These are phyloP conservation scores for Trametes versicolor DNA, from an alignment of 1,284 basidiomycete species.

Conservation along the genomic window DNA sequence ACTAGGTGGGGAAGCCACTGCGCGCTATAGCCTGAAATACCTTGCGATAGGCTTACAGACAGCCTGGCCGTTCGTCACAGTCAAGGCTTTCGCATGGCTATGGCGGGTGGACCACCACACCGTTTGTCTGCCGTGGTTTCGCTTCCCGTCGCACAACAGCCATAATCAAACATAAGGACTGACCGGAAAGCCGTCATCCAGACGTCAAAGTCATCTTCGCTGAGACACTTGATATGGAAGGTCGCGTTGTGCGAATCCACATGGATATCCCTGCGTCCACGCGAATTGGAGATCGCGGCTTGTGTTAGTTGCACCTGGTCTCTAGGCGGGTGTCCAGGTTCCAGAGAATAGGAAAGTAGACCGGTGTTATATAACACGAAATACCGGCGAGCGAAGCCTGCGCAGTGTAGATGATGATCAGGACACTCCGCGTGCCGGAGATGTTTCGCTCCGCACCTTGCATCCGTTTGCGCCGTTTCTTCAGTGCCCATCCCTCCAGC, in stretches of 20 bases:
- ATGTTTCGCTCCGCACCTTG: constrained; percentile 62
- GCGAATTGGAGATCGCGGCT: constrained; percentile 78
- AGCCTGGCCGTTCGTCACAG: no score
- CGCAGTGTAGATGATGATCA: not conserved
- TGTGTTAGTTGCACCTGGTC: constrained; percentile 75
- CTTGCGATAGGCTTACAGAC: no score
- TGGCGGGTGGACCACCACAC: no score
- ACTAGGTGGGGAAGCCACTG: no score
- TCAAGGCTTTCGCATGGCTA: no score
- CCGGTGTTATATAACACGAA: constrained; percentile 76
- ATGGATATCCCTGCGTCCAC: constrained; percentile 77
- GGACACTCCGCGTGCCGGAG: not conserved
- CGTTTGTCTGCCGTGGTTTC: no score
- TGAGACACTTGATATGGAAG: constrained; percentile 83
- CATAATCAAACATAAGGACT: constrained; percentile 20
- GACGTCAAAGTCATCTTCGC: constrained; percentile 70
- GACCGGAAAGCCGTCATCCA: constrained; percentile 83
- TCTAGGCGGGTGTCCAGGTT: constrained; percentile 73
- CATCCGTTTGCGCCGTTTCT: constrained; percentile 86
- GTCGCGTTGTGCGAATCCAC: constrained; percentile 80
- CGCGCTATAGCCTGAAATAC: no score
- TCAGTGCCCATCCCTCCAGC: constrained; percentile 80
- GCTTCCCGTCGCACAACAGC: no score
- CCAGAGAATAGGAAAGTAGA: constrained; percentile 78
- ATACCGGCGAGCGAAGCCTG: constrained; percentile 87